A percentile compares a stretch with the other conserved stretches of the same genome.
These are phyloP conservation scores for Toxoplasma gondii DNA, from an alignment of 169 alveolate species.

Conservation along the genomic window DNA sequence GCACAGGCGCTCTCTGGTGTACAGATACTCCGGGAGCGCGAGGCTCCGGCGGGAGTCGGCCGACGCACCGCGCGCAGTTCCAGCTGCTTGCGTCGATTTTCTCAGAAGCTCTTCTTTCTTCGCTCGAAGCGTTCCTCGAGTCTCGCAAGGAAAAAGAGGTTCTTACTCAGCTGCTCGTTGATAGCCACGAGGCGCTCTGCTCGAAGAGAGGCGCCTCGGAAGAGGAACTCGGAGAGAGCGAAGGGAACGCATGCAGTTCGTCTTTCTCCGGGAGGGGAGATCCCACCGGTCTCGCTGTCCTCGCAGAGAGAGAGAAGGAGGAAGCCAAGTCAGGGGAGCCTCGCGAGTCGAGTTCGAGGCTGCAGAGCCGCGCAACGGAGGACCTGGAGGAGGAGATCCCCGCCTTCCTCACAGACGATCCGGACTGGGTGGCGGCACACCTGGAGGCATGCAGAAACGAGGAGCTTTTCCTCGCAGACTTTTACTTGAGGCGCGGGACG, in stretches of 20 bases:
- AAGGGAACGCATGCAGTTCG: background rate
- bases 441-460: background rate
- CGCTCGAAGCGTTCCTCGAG: background rate
- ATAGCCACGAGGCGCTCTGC: background rate
- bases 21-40: background rate
- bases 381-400: background rate
- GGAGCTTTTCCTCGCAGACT: background rate
- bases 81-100: background rate
- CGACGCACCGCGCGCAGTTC: background rate
- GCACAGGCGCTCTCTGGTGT: no score
- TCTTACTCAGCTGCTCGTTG: background rate
- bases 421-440: background rate
- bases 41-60: background rate
- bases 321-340: background rate
- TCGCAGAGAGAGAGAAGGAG: background rate
- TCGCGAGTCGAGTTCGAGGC: background rate
- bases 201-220: background rate
- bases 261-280: no score
- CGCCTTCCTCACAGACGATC: background rate
- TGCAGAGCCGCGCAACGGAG: background rate
- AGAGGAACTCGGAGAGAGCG: background rate
- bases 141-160: background rate
- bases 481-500: background rate
- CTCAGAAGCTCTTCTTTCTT: background rate
- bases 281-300: background rate